A percentile compares a stretch with the other conserved stretches of the same genome.
These are phyloP conservation scores for Blastomyces parvus DNA, from an alignment of 2,329 filamentous ascomycete species.

Conservation along the genomic window DNA sequence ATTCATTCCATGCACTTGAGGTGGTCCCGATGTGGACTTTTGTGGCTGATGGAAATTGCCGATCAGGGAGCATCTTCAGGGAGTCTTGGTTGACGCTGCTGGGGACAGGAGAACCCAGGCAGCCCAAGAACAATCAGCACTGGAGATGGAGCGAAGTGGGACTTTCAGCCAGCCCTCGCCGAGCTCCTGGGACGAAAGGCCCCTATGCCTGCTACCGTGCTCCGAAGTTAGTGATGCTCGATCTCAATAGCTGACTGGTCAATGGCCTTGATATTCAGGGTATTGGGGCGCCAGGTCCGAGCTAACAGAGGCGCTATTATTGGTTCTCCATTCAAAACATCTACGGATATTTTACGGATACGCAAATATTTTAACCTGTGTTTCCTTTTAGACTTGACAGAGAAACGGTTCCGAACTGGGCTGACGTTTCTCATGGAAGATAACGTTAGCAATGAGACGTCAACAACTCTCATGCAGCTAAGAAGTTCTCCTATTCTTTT, in stretches of 20 bases:
- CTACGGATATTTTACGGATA: no score
- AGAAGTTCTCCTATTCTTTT: neutral
- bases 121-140: neutral
- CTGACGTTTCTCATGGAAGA: neutral
- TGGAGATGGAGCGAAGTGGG: neutral
- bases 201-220: neutral
- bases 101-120: no score
- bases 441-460: neutral
- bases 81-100: no score
- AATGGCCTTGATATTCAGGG: no score
- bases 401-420: neutral
- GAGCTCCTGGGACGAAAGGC: neutral
- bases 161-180: neutral
- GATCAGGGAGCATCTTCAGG: no score
- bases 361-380: no score
- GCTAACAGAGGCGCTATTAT: neutral
- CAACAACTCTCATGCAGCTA: neutral
- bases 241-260: no score
- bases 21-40: neutral
- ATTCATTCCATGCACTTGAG: neutral
- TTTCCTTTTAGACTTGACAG: neutral
- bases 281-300: no score
- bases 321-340: neutral
- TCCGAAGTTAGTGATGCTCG: no score
- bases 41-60: neutral